phyloP scores from a whole-genome alignment of 352 stramenopile genomes.

The Phytophthora cajani region DNA sequence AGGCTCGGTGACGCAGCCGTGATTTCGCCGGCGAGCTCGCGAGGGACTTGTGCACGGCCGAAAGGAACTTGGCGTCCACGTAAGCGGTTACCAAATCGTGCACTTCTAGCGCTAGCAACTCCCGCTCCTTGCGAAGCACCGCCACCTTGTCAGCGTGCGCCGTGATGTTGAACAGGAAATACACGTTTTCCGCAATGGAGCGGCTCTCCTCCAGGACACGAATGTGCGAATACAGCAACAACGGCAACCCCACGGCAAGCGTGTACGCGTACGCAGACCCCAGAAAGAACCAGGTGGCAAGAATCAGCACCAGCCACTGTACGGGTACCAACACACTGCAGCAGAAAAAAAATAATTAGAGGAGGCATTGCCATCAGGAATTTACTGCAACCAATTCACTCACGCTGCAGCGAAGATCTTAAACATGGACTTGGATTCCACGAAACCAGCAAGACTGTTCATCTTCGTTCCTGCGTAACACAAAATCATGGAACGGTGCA shows the following conservation, averaged over 20 bases:
- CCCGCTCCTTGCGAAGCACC: slow-evolving; percentile 59
- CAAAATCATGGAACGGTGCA: neutral
- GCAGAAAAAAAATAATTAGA: slow-evolving; percentile 14
- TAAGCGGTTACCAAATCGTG: slow-evolving; percentile 58
- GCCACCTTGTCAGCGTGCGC: slow-evolving; percentile 65
- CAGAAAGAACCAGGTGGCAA: slow-evolving; percentile 59
- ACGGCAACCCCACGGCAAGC: slow-evolving; percentile 58
- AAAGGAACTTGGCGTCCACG: slow-evolving; percentile 66
- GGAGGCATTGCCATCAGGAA: neutral
- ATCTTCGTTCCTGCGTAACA: slow-evolving; percentile 58
- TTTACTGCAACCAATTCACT: slow-evolving; percentile 15
- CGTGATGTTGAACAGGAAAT: slow-evolving; percentile 78
- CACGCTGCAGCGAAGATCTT: slow-evolving; percentile 79
- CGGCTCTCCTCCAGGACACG: slow-evolving; percentile 79
- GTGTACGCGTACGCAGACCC: slow-evolving; percentile 67
- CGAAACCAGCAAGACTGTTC: slow-evolving; percentile 69
- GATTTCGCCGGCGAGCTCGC: slow-evolving; percentile 43
- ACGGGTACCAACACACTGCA: slow-evolving; percentile 67
- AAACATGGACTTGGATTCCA: slow-evolving; percentile 84
- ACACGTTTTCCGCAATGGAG: slow-evolving; percentile 79
- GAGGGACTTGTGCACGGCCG: slow-evolving; percentile 60
- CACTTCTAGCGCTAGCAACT: slow-evolving; percentile 60
- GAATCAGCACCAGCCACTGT: slow-evolving; percentile 72
- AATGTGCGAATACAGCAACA: slow-evolving; percentile 83
- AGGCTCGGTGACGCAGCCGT: slow-evolving; percentile 45